Conservation (phyloP, 129 eudicot species). For the Flaveria brownii region DNA sequence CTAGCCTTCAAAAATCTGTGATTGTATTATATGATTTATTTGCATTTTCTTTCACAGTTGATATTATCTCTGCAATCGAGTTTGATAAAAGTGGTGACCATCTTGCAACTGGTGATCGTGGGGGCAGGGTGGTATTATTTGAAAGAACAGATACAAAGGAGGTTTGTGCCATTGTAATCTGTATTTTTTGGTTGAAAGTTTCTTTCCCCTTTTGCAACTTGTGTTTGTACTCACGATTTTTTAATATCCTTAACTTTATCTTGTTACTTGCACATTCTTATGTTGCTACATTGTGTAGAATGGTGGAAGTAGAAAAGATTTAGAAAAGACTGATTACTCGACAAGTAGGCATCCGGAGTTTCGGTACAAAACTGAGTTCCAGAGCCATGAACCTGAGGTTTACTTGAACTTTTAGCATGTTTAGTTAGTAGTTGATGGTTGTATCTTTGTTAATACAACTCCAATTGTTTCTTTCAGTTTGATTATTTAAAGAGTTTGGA, state of each 20-base stretch:
- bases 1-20: background rate
- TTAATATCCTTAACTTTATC: background rate
- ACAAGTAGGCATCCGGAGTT: slow-evolving; percentile 93
- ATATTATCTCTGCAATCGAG: slow-evolving; percentile 96
- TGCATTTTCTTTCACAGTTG: slow-evolving; percentile 52
- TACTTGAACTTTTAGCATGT: slow-evolving; percentile 17
- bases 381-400: slow-evolving; percentile 99
- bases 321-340: slow-evolving; percentile 70
- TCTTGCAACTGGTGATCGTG: slow-evolving; percentile 99
- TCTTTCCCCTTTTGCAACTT: slow-evolving; percentile 16
- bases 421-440: background rate
- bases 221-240: slow-evolving; percentile 8
- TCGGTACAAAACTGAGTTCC: slow-evolving; percentile 98
- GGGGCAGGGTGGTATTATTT: slow-evolving; percentile 97
- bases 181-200: slow-evolving; percentile 3
- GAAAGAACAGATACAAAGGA: slow-evolving; percentile 94
- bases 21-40: slow-evolving; percentile 14
- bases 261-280: slow-evolving; percentile 20
- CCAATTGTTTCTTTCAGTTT: slow-evolving; percentile 60
- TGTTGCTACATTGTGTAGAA: slow-evolving; percentile 46
- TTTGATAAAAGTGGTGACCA: slow-evolving; percentile 98
- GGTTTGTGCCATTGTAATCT: slow-evolving; percentile 39
- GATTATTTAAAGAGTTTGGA: slow-evolving; percentile 99
- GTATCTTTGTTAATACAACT: slow-evolving; percentile 8
- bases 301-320: slow-evolving; percentile 74